A percentile compares a stretch with the other conserved stretches of the same genome.
phyloP scores from a whole-genome alignment of 169 alveolate genomes.

The Plasmodium cynomolgi region DNA sequence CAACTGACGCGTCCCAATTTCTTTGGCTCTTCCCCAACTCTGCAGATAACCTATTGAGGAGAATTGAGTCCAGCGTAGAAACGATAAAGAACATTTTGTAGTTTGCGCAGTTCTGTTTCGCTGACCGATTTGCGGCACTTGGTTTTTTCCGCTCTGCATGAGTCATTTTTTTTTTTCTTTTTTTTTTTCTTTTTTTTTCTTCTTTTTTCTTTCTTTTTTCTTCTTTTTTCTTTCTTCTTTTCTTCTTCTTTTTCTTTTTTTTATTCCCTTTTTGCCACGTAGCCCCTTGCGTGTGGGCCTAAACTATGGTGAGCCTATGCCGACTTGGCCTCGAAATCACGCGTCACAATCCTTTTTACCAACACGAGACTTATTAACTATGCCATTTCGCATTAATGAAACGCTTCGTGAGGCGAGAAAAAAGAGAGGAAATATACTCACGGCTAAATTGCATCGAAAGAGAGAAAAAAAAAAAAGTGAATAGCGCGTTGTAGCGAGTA shows the following conservation, averaged over 20 bases:
- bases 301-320: background rate
- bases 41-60: conserved; percentile 50
- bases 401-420: background rate
- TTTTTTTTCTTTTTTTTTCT: background rate
- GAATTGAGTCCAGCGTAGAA: conserved; percentile 72
- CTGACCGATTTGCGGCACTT: background rate
- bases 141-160: background rate
- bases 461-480: background rate
- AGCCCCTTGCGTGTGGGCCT: background rate
- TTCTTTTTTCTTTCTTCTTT: background rate
- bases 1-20: background rate
- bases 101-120: background rate
- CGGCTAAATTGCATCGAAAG: background rate
- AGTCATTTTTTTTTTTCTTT: background rate
- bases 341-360: background rate
- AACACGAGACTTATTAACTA: background rate
- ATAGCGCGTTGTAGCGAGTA: background rate
- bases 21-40: background rate
- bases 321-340: background rate
- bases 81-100: conserved; percentile 61
- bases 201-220: background rate
- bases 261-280: background rate
- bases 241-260: conserved; percentile 10
- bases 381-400: background rate
- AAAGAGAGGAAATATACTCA: background rate